phyloP scores from a whole-genome alignment of 331 rosid species.

The Telfairia occidentalis region DNA sequence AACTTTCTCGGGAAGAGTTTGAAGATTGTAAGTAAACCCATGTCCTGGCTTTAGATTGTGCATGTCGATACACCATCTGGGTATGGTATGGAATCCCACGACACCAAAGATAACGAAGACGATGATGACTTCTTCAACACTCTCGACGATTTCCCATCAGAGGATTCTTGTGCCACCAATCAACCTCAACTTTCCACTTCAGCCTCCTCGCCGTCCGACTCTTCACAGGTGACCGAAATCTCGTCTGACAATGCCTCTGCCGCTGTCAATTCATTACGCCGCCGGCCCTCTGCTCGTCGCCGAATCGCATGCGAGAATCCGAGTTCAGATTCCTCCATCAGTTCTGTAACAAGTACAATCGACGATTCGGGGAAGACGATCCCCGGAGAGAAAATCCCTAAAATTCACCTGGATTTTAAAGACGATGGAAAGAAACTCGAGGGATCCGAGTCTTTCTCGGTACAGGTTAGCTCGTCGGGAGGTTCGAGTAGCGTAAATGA shows the following conservation, averaged over 20 bases:
- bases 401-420: constrained; percentile 13
- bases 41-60: background rate
- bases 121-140: constrained; percentile 42
- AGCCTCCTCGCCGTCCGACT: constrained; percentile 14
- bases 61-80: constrained; percentile 13
- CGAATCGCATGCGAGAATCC: constrained; percentile 9
- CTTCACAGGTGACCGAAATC: background rate
- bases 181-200: constrained; percentile 33
- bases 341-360: constrained; percentile 13
- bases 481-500: constrained; percentile 19
- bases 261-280: constrained; percentile 26
- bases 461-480: background rate
- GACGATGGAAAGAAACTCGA: constrained; percentile 20
- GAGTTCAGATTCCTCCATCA: constrained; percentile 9
- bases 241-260: constrained; percentile 14
- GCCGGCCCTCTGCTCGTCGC: constrained; percentile 19
- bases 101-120: constrained; percentile 18
- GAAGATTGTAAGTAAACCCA: background rate
- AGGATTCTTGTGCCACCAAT: constrained; percentile 20
- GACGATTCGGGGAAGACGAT: constrained; percentile 10
- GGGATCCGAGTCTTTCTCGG: constrained; percentile 18
- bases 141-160: constrained; percentile 21
- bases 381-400: constrained; percentile 11
- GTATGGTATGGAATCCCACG: constrained; percentile 28
- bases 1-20: background rate